Conservation (phyloP, 768 basidiomycete genomes). For the Phylloporus sp. region DNA sequence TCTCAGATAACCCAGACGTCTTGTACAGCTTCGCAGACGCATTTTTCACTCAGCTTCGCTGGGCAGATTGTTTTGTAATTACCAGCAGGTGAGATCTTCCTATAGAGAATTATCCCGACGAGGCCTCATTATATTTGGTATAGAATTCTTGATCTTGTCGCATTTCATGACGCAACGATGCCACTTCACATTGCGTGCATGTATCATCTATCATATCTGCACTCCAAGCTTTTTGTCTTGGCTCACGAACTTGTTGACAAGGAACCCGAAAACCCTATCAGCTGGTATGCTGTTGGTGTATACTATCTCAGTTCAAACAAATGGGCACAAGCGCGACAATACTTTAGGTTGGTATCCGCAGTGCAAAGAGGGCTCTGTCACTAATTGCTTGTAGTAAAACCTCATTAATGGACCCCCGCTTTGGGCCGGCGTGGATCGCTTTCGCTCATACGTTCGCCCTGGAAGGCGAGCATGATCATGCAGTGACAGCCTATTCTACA, state of each 20-base stretch:
- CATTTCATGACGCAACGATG: conserved; percentile 84
- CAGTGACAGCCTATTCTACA: conserved; percentile 97
- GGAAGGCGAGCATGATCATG: conserved; percentile 98
- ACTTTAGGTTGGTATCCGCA: conserved; percentile 74
- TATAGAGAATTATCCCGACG: neutral
- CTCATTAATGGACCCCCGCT: conserved; percentile 92
- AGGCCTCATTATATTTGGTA: neutral
- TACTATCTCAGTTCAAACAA: conserved; percentile 90
- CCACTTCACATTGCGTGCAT: conserved; percentile 97
- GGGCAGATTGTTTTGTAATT: conserved; percentile 90
- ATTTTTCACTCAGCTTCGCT: conserved; percentile 81
- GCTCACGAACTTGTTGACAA: conserved; percentile 95
- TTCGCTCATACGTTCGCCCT: conserved; percentile 97
- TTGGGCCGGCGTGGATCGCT: conserved; percentile 95
- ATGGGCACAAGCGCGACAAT: conserved; percentile 89
- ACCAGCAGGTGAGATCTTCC: conserved; percentile 60
- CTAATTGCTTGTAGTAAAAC: conserved; percentile 66
- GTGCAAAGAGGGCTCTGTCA: neutral
- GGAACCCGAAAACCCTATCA: conserved; percentile 88
- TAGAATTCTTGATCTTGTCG: conserved; percentile 83
- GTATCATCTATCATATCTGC: conserved; percentile 89
- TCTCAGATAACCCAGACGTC: conserved; percentile 91
- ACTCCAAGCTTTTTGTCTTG: conserved; percentile 91
- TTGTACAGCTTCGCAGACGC: conserved; percentile 88
- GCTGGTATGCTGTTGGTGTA: conserved; percentile 98